These are phyloP conservation scores for Fusarium dimerum DNA, from an alignment of 2,329 filamentous ascomycete genomes.

Conservation along the genomic window DNA sequence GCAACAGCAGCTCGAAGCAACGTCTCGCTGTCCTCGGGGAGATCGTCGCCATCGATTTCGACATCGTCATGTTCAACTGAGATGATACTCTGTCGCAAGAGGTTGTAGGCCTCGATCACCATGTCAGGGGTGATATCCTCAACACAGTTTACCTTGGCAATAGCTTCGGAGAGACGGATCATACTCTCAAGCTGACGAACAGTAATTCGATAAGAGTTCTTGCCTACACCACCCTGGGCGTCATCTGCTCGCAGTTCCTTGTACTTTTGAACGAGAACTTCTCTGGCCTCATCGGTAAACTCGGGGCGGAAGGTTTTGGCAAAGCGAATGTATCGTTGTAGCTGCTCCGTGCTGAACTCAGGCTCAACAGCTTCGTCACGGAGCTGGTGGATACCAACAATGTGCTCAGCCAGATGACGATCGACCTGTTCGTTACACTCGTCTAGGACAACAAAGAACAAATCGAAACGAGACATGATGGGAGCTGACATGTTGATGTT, in stretches of 20 bases:
- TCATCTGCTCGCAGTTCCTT: constrained; percentile 94
- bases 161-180: constrained; percentile 95
- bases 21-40: constrained; percentile 46
- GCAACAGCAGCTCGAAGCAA: constrained; percentile 44
- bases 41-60: constrained; percentile 77
- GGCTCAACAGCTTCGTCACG: constrained; percentile 89
- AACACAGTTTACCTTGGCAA: constrained; percentile 96
- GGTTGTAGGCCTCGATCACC: constrained; percentile 87
- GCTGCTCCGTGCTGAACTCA: constrained; percentile 92
- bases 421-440: constrained; percentile 94
- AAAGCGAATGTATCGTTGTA: constrained; percentile 97
- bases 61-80: constrained; percentile 97
- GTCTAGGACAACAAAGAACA: constrained; percentile 97
- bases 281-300: constrained; percentile 85
- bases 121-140: constrained; percentile 83
- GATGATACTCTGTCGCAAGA: constrained; percentile 93
- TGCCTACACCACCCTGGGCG: constrained; percentile 87
- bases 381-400: constrained; percentile 89
- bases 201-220: constrained; percentile 96
- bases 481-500: constrained; percentile 99
- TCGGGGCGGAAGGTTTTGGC: constrained; percentile 91
- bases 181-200: constrained; percentile 94
- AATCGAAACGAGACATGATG: constrained; percentile 98
- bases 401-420: constrained; percentile 88
- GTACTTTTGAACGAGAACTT: constrained; percentile 85